Base-by-base conservation (phyloP, 78 protist genomes). In the Chrysochromulina parva region DNA sequence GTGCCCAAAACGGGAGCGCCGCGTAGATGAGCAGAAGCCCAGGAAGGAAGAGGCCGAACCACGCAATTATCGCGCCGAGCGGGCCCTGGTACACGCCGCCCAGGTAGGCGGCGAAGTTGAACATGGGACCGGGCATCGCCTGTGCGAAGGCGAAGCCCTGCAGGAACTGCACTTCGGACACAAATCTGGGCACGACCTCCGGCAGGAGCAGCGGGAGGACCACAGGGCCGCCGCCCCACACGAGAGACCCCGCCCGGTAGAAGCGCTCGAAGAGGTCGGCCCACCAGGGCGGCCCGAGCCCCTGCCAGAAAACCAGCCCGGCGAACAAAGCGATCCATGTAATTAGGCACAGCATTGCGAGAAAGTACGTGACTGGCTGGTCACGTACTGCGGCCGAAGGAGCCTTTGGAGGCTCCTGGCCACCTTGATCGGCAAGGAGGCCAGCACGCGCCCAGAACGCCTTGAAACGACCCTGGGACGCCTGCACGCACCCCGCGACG, bases 151-250 rank as follows among this genome's bases (percentile, higher is more conserved):
- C 86, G 14, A 80, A 20, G 52, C 86, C 86, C 13, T 58, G 62
- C 7, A 58, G 62, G 62, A 58, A 58, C 13, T 58, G 62, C 7
- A 13, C 13, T 7, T 58, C 13, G 62, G 24, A 14, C 7, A 58
- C 62, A 58, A 58, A 14, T 7, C 62, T 58, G 24, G n/a, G 10
- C 54, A 38, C 54, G 24, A 71, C 5, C 54, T 71, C 80, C 54
- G 1, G n/a, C 24, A 19, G 11, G 48, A 80, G 59, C 86, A 80
- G 5, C 7, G 86, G 86, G 26, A 80, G 59, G 16, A 54, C 86
- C 10, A 80, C 86, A 3, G 22, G 86, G 22, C 86, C 86, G 48
- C 86, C 86, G 66, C 86, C 86, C 53, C 28, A 80, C 38, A 80
- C 28, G 50, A 20, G 6, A 20, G 4, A 1, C 11, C 86, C 86